Evolutionary conservation across 2,329 filamentous ascomycete species (phyloP).

Genomic region (Chrysoporthe cubensis): DNA sequence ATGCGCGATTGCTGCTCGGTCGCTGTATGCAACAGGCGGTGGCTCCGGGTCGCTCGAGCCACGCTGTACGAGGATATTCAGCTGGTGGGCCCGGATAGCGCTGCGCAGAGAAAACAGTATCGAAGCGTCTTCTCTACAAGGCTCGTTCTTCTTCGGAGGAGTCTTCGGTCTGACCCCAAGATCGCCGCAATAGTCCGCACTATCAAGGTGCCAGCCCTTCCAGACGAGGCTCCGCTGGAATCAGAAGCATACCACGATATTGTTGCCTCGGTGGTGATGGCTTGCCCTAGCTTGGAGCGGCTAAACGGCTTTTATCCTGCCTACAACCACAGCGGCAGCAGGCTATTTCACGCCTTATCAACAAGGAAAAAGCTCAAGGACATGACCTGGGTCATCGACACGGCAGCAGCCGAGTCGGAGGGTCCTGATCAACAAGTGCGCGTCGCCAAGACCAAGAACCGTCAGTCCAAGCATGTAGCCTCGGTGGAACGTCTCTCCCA

Average conservation of each 20-base stretch:
- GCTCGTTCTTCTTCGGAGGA: constrained; percentile 60
- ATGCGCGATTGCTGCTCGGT: constrained; percentile 63
- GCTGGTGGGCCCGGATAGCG: constrained; percentile 60
- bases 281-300: constrained; percentile 66
- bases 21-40: constrained; percentile 54
- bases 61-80: constrained; percentile 63
- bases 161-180: constrained; percentile 56
- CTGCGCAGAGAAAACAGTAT: constrained; percentile 59
- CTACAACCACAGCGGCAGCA: constrained; percentile 61
- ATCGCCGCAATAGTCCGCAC: constrained; percentile 60
- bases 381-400: constrained; percentile 62
- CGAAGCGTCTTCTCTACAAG: constrained; percentile 58
- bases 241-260: constrained; percentile 59
- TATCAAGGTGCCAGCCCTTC: constrained; percentile 58
- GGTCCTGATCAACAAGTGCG: constrained; percentile 37
- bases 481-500: constrained; percentile 30
- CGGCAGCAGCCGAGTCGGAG: constrained; percentile 27
- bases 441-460: constrained; percentile 47
- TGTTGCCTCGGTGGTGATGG: constrained; percentile 65
- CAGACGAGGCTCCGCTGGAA: constrained; percentile 40
- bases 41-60: constrained; percentile 53
- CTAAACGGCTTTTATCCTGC: constrained; percentile 57
- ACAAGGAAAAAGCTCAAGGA: constrained; percentile 59
- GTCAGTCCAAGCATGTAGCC: constrained; percentile 2
- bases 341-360: constrained; percentile 62